phyloP scores from a whole-genome alignment of 441 rosid species.

The Breynia disticha region DNA sequence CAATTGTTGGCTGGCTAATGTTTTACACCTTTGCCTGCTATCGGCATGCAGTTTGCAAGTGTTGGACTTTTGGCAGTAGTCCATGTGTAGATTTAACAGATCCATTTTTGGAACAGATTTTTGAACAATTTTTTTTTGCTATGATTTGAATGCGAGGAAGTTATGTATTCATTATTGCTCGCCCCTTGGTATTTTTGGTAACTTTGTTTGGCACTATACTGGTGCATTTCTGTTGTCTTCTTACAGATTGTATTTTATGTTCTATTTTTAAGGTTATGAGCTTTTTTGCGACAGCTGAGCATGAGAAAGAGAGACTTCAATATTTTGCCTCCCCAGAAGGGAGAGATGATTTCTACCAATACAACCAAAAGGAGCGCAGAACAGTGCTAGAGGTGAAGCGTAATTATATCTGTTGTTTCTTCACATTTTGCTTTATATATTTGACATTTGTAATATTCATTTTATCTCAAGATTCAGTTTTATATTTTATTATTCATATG shows the following conservation, averaged over 20 bases:
- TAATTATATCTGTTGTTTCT: neutral
- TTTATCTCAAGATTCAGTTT: no score
- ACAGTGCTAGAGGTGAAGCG: conserved; percentile 78
- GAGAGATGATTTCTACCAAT: conserved; percentile 84
- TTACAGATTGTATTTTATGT: neutral
- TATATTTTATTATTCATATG: no score
- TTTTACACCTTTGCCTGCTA: neutral
- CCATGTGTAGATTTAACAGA: no score
- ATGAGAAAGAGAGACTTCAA: conserved; percentile 80
- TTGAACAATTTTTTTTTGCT: no score
- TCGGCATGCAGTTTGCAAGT: no score
- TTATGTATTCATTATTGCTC: no score
- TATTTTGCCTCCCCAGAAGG: conserved; percentile 93
- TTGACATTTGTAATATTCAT: no score
- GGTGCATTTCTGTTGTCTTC: neutral
- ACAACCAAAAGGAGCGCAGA: conserved; percentile 88
- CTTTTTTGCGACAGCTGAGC: conserved; percentile 67
- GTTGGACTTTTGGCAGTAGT: no score
- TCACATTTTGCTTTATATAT: neutral
- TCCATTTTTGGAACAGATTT: no score
- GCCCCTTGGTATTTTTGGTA: neutral
- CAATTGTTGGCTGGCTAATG: no score
- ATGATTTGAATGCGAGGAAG: no score
- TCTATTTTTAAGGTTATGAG: conserved; percentile 63
- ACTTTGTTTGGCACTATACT: neutral